Evolutionary conservation across 192 early-diverging fungal species (phyloP), one percentile per base, ranked within the genome.

Genomic region (Podila minutissima): DNA sequence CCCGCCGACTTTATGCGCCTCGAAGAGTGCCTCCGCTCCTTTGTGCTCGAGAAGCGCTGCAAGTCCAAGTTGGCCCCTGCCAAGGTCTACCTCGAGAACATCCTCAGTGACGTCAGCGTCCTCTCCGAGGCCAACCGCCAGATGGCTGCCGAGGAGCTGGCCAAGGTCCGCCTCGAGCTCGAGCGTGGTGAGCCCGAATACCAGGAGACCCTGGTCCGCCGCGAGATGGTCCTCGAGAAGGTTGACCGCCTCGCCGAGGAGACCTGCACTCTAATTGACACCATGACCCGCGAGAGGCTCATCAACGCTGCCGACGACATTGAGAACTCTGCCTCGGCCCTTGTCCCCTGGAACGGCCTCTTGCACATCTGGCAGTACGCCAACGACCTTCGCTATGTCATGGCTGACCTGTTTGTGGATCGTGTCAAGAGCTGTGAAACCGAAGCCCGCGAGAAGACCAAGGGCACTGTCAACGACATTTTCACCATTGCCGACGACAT

Each of bases 1-100:
- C 67, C 74, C 26, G 74, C 62, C 15, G 71, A 86, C 35, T 98
- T 99, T 85, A 82, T 89, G 22, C 83, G 88, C 48, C 89, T 98
- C 67, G 98, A 99, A 87, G 88, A 93, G 65, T 86, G 89, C 62
- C 88, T 99, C 59, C 93, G 96, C 48, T 90, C 91, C 5, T 99
- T 99, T 77, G 94, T 97, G 22, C 89, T 99, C 28, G 96, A 98
- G 85, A 98, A 99, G 83, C 93, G 98, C 24, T 89, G 93, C 62
- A 94, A 94, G 71, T 95, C 95, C 50, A 99, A 99, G 86, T 85
- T 99, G 37, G 92, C 94, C 3, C 98, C 98, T 1, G 97, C 96
- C 32, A 95, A 97, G 84, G 89, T 94, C 69, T 99, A 97, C 72
- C 85, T 98, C 8, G 84, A 86, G 59, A 97, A 97, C 75, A 86